Evolutionary conservation across 257 asterid genomes (phyloP).

Genomic region (Solanum appendiculatum): DNA sequence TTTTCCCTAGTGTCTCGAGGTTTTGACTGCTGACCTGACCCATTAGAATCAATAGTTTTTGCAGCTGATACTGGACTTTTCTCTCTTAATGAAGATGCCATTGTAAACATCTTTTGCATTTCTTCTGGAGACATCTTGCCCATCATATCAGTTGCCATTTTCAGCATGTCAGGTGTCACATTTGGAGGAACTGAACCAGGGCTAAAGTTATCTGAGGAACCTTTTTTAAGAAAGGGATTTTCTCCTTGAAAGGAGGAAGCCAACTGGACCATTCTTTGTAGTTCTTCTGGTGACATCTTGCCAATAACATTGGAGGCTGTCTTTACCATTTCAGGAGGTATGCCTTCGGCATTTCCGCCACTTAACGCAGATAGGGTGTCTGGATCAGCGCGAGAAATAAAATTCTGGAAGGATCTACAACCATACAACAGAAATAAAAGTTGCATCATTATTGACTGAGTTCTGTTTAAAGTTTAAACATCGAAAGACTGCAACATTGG

Average conservation of each 20-base stretch:
- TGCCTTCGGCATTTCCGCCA: conserved; percentile 66
- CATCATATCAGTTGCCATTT: conserved; percentile 86
- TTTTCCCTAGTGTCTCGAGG: conserved; percentile 18
- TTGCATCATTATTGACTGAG: background rate
- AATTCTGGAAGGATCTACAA: conserved; percentile 71
- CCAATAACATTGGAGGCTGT: conserved; percentile 61
- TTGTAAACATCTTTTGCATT: conserved; percentile 56
- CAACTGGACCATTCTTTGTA: conserved; percentile 57
- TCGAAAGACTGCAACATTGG: background rate
- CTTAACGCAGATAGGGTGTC: conserved; percentile 60
- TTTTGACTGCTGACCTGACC: conserved; percentile 19
- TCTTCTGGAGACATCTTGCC: conserved; percentile 87
- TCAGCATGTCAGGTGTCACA: conserved; percentile 72
- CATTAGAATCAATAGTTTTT: conserved; percentile 23
- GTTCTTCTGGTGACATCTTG: conserved; percentile 91
- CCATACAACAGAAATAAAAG: conserved; percentile 8
- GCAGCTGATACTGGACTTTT: conserved; percentile 32
- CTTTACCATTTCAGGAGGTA: conserved; percentile 84
- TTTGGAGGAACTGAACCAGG: conserved; percentile 47
- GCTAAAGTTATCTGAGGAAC: conserved; percentile 24
- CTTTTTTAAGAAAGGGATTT: conserved; percentile 29
- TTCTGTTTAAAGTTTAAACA: background rate
- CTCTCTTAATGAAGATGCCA: conserved; percentile 69
- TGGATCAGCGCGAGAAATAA: conserved; percentile 72
- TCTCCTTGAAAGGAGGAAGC: conserved; percentile 77